Base-by-base conservation (phyloP, 1,284 basidiomycete species). In the Leucocoprinus gongylophorus region DNA sequence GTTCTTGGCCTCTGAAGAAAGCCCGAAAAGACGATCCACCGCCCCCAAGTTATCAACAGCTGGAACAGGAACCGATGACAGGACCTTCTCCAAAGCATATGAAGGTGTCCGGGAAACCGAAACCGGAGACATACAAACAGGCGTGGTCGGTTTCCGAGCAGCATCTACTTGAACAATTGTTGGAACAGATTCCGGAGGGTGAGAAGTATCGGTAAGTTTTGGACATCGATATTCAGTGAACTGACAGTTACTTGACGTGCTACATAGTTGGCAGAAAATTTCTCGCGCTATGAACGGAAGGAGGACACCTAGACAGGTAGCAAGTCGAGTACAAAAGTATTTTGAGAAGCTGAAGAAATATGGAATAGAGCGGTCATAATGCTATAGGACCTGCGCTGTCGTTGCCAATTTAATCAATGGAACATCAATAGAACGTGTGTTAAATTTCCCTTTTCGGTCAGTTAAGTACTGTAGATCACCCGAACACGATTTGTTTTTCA, bases 251-350 rank as follows among this genome's bases (percentile, higher is more conserved):
- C 37, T 23, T 10, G 35, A 33, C 30, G 18, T 35, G 21, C 33
- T 40, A 21, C 26, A 12, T 59, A 88, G 87, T 53, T 90, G 85
- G 85, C 73, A 80, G 49, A 85, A 87, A 64, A 90, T 90, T 46
- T 89, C 87, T 12, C 70, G 75, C 46, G 87, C 84, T 18, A 90
- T 90, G 88, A 72, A 80, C 51, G 87, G 87, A 1, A 71, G 71
- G 45, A 71, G 87, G 49, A 89, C 87, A 2, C 80, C 88, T 7
- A 70, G 87, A 54, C 88, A 90, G 67, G 88, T 90, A n/a, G 85
- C 87, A 23, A 88, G 85, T 67, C 77, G 88, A 18, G 88, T 90
- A 47, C 88, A 90, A 61, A 90, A 90, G 66, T 90, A 88, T 66
- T 85, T 87, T 63, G 84, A 86, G 62, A 90, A 89, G 70, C 64